These are phyloP conservation scores for Microbotryum intermedium DNA, from an alignment of 1,284 basidiomycete genomes.

Conservation along the genomic window DNA sequence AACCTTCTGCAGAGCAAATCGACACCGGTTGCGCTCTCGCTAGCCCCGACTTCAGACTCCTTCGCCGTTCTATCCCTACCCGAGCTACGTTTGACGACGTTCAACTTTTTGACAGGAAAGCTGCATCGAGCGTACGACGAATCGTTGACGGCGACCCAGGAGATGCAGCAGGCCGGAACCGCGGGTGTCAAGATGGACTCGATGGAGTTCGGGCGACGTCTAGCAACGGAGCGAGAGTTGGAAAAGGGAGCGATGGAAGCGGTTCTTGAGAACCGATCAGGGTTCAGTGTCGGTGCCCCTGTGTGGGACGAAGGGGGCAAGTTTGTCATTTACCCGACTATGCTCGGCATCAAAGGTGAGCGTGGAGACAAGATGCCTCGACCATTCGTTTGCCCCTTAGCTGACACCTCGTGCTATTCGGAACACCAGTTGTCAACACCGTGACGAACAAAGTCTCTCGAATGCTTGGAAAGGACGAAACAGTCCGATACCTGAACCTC, in stretches of 20 bases:
- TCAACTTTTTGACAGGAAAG: slow-evolving; percentile 83
- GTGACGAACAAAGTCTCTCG: slow-evolving; percentile 87
- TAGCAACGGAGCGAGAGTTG: slow-evolving; percentile 85
- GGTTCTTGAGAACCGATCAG: slow-evolving; percentile 42
- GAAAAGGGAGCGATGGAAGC: slow-evolving; percentile 56
- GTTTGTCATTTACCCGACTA: slow-evolving; percentile 83
- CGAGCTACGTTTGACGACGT: slow-evolving; percentile 89
- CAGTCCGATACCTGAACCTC: slow-evolving; percentile 79
- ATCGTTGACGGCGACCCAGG: slow-evolving; percentile 78
- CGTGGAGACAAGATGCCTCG: background rate
- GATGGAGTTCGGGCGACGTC: slow-evolving; percentile 97
- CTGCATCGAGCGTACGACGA: slow-evolving; percentile 91
- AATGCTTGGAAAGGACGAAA: slow-evolving; percentile 89
- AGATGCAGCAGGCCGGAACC: slow-evolving; percentile 55
- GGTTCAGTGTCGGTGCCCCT: slow-evolving; percentile 60
- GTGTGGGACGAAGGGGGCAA: slow-evolving; percentile 96
- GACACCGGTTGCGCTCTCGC: slow-evolving; percentile 76
- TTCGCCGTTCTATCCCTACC: slow-evolving; percentile 85
- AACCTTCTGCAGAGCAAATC: slow-evolving; percentile 62
- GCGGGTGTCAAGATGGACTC: slow-evolving; percentile 86
- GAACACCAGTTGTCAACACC: slow-evolving; percentile 70
- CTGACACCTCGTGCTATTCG: slow-evolving; percentile 1
- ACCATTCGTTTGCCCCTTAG: background rate
- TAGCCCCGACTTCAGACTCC: slow-evolving; percentile 77
- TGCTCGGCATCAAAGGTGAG: slow-evolving; percentile 89